These are phyloP conservation scores for Russula lepida DNA, from an alignment of 768 basidiomycete species.

Conservation along the genomic window DNA sequence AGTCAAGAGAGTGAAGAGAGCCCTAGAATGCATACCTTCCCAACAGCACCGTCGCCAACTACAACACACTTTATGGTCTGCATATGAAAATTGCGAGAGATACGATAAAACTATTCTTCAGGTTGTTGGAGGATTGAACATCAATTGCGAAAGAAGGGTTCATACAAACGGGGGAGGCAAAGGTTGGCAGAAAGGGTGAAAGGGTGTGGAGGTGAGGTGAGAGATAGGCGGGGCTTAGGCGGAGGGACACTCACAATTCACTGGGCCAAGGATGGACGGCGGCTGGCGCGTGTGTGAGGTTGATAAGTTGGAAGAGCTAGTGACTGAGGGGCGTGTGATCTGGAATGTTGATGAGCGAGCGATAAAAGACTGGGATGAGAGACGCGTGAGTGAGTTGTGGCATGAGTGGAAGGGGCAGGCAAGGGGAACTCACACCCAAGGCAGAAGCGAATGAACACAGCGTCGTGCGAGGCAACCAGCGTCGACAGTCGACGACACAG, in stretches of 20 bases:
- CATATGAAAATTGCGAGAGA: conserved; percentile 38
- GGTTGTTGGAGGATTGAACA: neutral
- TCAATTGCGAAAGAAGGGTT: neutral
- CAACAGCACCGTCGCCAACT: conserved; percentile 95
- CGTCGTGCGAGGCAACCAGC: conserved; percentile 21
- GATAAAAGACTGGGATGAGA: conserved; percentile 8
- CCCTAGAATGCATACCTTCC: conserved; percentile 61
- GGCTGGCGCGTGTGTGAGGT: conserved; percentile 15
- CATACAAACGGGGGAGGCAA: neutral
- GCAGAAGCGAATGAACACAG: conserved; percentile 16
- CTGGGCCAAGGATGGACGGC: conserved; percentile 3
- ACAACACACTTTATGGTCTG: conserved; percentile 98
- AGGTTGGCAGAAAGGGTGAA: neutral
- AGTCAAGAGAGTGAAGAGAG: neutral
- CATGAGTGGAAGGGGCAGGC: neutral
- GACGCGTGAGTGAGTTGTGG: conserved; percentile 1
- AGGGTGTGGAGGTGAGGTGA: neutral
- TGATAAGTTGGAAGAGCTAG: conserved; percentile 8
- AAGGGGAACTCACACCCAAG: conserved; percentile 1
- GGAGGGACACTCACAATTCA: conserved; percentile 14
- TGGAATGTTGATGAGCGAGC: conserved; percentile 8
- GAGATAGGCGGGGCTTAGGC: neutral
- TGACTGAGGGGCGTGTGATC: conserved; percentile 8
- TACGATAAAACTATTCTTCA: conserved; percentile 7
- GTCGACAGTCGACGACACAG: conserved; percentile 9